Conservation (phyloP, 495 filamentous ascomycete genomes). For the Hypoxylon fragiforme region DNA sequence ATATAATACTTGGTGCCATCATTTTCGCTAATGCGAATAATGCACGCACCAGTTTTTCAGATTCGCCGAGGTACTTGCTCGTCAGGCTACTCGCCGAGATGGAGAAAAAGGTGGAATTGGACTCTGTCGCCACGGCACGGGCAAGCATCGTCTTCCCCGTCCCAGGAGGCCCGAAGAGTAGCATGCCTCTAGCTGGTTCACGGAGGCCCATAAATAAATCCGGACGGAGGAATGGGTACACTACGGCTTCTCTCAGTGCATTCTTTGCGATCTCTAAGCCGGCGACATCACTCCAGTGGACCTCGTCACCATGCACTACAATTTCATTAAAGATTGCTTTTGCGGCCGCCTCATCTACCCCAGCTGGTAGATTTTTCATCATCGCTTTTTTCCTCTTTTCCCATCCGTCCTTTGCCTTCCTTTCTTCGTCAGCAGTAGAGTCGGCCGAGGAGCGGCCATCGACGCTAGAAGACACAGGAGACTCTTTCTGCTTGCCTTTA, state of each 20-base stretch:
- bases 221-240: constrained; percentile 95
- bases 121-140: constrained; percentile 92
- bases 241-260: constrained; percentile 92
- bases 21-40: constrained; percentile 88
- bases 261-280: constrained; percentile 89
- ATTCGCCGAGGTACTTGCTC: constrained; percentile 95
- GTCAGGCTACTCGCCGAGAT: constrained; percentile 93
- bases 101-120: constrained; percentile 94
- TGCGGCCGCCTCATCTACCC: constrained; percentile 79
- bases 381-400: constrained; percentile 55
- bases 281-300: constrained; percentile 93
- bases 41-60: constrained; percentile 93
- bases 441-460: constrained; percentile 41
- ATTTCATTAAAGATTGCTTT: constrained; percentile 96
- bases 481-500: constrained; percentile 36
- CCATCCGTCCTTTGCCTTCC: constrained; percentile 53
- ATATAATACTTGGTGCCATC: constrained; percentile 94
- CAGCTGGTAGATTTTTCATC: constrained; percentile 74
- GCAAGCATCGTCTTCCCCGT: constrained; percentile 99
- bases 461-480: constrained; percentile 9
- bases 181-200: constrained; percentile 92
- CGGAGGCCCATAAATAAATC: constrained; percentile 95
- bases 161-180: constrained; percentile 94
- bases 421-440: constrained; percentile 39
- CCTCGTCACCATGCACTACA: constrained; percentile 90